Evolutionary conservation across 257 asterid species (phyloP), one percentile per base, ranked within the genome.

Genomic region (Scutellaria barbata): DNA sequence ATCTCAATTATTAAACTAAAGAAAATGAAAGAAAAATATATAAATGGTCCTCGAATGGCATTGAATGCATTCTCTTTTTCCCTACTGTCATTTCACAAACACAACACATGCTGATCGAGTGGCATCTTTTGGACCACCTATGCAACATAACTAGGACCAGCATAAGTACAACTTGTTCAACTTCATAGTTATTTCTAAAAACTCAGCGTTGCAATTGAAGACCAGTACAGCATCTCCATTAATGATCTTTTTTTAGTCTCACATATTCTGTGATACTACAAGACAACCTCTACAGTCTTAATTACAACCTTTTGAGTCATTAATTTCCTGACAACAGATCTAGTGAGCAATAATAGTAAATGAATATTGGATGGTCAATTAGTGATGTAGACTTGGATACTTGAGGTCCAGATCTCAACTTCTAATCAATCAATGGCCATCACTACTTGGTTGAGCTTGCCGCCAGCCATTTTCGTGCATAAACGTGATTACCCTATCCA

Each of bases 41-140:
- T 1, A 22, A 22, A 22, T 22, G 25, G 25, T 22, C 25, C 25
- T 22, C 2, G 56, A 13, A 57, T 47, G 12, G 40, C 47, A 66
- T 59, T 50, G 62, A 41, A 64, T 70, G 71, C 75, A 40, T 39
- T 17, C 3, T 58, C 37, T 58, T 75, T 68, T 47, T 55, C 10
- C 10, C 54, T 6, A 47, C 55, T 55, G 68, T 53, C 60, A 30
- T 43, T 37, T 62, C 10, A 61, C 47, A 66, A 66, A 60, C 77
- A 77, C 64, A 66, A 46, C 53, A 50, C 51, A 71, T 39, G 72
- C 55, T 60, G 74, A 35, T 57, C 66, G 63, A 68, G 35, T 64
- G 18, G 54, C 71, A 70, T 74, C 59, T 11, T 69, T 64, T 58
- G 79, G 85, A 81, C 82, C 85, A 74, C 77, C 61, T 41, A 53